These are phyloP conservation scores for Rhodomyrtus psidioides DNA, from an alignment of 441 rosid genomes.

Conservation along the genomic window DNA sequence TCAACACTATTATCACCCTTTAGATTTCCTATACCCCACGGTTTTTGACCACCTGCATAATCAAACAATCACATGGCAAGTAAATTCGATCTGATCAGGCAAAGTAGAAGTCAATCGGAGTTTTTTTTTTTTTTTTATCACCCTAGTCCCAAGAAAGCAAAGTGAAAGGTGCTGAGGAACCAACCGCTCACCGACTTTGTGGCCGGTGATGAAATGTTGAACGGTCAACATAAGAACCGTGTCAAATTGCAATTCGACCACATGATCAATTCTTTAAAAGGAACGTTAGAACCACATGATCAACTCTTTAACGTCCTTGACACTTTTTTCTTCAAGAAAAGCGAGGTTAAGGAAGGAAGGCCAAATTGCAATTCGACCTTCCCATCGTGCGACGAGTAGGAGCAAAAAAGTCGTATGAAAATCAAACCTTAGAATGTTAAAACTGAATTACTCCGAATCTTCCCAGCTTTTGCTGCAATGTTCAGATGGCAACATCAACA, in stretches of 20 bases:
- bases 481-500: background rate
- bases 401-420: background rate
- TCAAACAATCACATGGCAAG: background rate
- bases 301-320: background rate
- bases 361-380: background rate
- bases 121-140: background rate
- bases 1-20: too few species aligned
- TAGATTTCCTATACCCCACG: too few species aligned
- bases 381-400: background rate
- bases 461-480: background rate
- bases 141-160: background rate
- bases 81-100: background rate
- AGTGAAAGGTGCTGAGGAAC: background rate
- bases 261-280: background rate
- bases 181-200: background rate
- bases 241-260: too few species aligned
- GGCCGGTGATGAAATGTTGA: background rate
- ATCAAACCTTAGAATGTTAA: accelerated
- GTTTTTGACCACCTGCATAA: background rate
- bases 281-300: background rate
- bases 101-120: background rate
- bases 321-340: background rate
- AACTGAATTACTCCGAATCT: background rate
- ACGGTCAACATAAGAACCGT: background rate
- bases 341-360: background rate